These are phyloP conservation scores for Irpex sp. DNA, from an alignment of 1,284 basidiomycete genomes.

Conservation along the genomic window DNA sequence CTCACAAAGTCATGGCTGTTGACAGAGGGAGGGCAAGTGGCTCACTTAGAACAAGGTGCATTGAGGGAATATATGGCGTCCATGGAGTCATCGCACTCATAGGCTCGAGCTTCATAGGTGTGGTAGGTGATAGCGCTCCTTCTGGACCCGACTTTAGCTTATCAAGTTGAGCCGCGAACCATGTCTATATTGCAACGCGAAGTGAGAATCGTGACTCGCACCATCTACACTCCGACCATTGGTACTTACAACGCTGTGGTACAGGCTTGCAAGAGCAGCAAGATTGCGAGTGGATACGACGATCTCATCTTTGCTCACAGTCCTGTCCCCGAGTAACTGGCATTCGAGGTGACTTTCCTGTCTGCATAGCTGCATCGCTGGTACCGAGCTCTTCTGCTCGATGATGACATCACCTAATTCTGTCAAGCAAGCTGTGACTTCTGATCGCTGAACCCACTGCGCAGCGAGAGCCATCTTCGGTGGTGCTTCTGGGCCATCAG, in stretches of 20 bases:
- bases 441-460: constrained; percentile 83
- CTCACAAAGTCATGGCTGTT: constrained; percentile 83
- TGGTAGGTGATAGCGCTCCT: constrained; percentile 48
- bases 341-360: constrained; percentile 80
- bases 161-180: constrained; percentile 74
- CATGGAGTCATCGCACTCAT: constrained; percentile 46
- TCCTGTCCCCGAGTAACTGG: constrained; percentile 51
- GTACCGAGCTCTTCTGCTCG: constrained; percentile 36
- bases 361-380: constrained; percentile 55
- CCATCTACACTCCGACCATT: neutral
- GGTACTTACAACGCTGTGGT: constrained; percentile 82
- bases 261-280: constrained; percentile 74
- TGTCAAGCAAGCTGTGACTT: constrained; percentile 70
- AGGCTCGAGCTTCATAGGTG: constrained; percentile 47
- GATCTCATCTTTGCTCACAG: constrained; percentile 66
- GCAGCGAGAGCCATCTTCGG: constrained; percentile 63
- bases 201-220: neutral
- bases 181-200: constrained; percentile 47
- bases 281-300: constrained; percentile 76
- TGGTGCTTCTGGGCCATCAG: constrained; percentile 36
- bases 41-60: constrained; percentile 36
- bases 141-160: constrained; percentile 63
- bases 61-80: constrained; percentile 40
- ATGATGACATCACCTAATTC: constrained; percentile 44
- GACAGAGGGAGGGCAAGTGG: constrained; percentile 75